Percentiles rank a stretch among this genome's conserved stretches.
Conservation (phyloP, 2,329 filamentous ascomycete species). For the Botrytis elliptica region DNA sequence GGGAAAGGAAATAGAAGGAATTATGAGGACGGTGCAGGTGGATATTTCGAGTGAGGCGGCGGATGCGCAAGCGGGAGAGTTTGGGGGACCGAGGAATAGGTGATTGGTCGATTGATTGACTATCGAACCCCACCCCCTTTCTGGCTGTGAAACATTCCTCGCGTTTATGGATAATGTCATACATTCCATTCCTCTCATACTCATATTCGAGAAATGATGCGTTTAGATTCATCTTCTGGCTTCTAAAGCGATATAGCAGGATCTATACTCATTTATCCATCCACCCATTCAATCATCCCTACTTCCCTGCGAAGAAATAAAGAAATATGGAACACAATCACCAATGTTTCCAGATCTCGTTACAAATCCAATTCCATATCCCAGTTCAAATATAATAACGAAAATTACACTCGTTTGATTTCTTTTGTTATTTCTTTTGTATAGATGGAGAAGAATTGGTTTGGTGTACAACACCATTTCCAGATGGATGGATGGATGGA, state of each 20-base stretch:
- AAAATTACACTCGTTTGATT: not conserved
- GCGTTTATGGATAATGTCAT: not conserved
- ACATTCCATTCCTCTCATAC: not conserved
- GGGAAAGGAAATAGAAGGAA: not conserved
- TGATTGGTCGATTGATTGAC: not conserved
- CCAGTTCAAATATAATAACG: not conserved
- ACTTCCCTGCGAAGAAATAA: too few species aligned
- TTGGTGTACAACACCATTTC: not conserved
- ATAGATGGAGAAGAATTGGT: not conserved
- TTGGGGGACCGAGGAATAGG: not conserved
- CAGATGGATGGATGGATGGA: not conserved
- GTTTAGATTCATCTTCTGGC: not conserved
- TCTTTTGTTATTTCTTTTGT: not conserved
- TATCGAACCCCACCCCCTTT: not conserved
- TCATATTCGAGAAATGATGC: not conserved
- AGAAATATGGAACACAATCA: not conserved
- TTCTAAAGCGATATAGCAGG: not conserved
- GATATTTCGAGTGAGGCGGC: not conserved
- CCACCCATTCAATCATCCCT: too few species aligned
- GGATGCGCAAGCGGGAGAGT: not conserved
- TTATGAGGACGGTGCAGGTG: conserved; percentile 3
- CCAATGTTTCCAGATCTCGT: not conserved
- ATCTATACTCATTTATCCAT: not conserved
- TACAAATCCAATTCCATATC: not conserved
- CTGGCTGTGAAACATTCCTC: not conserved